A percentile compares a stretch with the other conserved stretches of the same genome.
phyloP scores from a whole-genome alignment of 139 green algal genomes.

The Chlorella vulgaris region DNA sequence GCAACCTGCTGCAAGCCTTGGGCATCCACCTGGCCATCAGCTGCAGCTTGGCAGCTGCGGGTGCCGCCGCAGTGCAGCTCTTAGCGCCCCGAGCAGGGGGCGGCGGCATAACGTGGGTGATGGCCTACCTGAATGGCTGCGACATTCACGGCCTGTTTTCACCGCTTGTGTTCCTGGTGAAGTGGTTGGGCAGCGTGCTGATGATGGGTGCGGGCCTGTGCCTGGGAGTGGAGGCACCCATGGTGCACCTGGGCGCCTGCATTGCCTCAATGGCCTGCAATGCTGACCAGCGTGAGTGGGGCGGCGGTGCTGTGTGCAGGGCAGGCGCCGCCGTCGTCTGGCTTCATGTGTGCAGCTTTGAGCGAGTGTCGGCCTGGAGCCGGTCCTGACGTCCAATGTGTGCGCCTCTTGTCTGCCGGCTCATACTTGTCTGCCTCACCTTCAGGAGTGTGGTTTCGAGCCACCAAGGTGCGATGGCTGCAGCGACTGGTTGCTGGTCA shows the following conservation, averaged over 20 bases:
- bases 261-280: slow-evolving; percentile 67
- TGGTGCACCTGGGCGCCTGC: slow-evolving; percentile 91
- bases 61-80: neutral
- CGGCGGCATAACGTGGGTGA: slow-evolving; percentile 13
- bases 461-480: neutral
- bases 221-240: slow-evolving; percentile 81
- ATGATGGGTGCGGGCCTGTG: slow-evolving; percentile 57
- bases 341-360: neutral
- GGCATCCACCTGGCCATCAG: slow-evolving; percentile 6
- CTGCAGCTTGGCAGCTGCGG: neutral
- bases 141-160: slow-evolving; percentile 12
- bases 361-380: neutral
- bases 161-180: neutral
- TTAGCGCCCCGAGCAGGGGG: slow-evolving; percentile 1
- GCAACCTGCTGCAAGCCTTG: slow-evolving; percentile 1
- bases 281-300: slow-evolving; percentile 11
- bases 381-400: neutral
- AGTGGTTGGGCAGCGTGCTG: slow-evolving; percentile 54
- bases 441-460: too few species aligned
- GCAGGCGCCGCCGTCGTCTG: neutral
- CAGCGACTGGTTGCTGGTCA: neutral
- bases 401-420: too few species aligned
- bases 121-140: slow-evolving; percentile 5
- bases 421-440: too few species aligned
- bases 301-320: neutral